Base-by-base conservation (phyloP, 192 early-diverging fungal genomes). In the Lunasporangiospora selenospora region DNA sequence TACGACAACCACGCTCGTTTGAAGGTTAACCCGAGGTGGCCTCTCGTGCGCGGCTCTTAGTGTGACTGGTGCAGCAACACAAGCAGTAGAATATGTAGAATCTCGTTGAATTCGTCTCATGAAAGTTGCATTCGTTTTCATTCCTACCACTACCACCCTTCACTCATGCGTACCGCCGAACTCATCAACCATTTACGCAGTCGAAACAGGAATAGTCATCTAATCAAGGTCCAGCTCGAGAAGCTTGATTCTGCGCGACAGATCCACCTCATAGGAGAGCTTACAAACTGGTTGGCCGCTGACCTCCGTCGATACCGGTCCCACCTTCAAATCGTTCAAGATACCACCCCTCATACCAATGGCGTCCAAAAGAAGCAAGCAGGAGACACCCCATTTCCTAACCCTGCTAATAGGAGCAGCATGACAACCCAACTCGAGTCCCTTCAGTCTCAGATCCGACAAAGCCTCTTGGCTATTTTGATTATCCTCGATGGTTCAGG, bases 81-180 rank as follows among this genome's bases (percentile, higher is more conserved):
- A n/a, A n/a, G n/a, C n/a, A n/a, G n/a, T n/a, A n/a, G n/a, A n/a
- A n/a, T n/a, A n/a, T n/a, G n/a, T n/a, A n/a, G n/a, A n/a, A n/a
- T n/a, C n/a, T n/a, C n/a, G n/a, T n/a, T n/a, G n/a, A n/a, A n/a
- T n/a, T n/a, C n/a, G n/a, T n/a, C n/a, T n/a, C n/a, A n/a, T n/a
- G n/a, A n/a, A n/a, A n/a, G n/a, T n/a, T n/a, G n/a, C n/a, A n/a
- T n/a, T n/a, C n/a, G n/a, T n/a, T n/a, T 11, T 36, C 41, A 36
- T 45, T 16, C 15, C 19, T 34, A 2, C 31, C 26, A 23, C 33
- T 8, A 19, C 51, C 12, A 53, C 19, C 53, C 27, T n/a, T n/a
- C n/a, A n/a, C n/a, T n/a, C 33, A 73, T 73, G 69, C 53, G 46
- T 9, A 73, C 69, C 6, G 48, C 59, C 9, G 69, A 73, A 21